Percentiles rank a stretch among this genome's conserved stretches.
Conservation (phyloP, 2,329 filamentous ascomycete genomes). For the Penicillium occitanis region DNA sequence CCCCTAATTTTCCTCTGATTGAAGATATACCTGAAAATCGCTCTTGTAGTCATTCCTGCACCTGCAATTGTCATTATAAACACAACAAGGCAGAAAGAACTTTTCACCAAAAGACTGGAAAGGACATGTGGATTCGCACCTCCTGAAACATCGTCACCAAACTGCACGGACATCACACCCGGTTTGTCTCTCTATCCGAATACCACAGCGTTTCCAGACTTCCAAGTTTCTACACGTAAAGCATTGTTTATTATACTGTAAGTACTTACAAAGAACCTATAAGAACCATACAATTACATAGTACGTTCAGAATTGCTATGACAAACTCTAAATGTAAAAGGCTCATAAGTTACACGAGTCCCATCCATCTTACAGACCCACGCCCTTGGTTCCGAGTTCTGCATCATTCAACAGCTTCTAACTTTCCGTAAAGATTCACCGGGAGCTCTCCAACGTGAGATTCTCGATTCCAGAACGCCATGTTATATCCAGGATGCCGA, state of each 20-base stretch:
- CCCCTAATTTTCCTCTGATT: background rate
- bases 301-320: background rate
- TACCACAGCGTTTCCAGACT: background rate
- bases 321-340: background rate
- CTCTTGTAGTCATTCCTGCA: background rate
- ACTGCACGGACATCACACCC: background rate
- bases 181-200: background rate
- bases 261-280: background rate
- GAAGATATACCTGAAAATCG: background rate
- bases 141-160: background rate
- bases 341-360: background rate
- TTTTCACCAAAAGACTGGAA: background rate
- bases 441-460: slow-evolving; percentile 1
- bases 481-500: slow-evolving; percentile 20
- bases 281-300: background rate
- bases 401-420: background rate
- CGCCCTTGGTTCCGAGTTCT: slow-evolving; percentile 1
- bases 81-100: too few relatives aligned
- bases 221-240: background rate
- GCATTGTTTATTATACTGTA: background rate
- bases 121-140: background rate
- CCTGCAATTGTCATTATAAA: background rate
- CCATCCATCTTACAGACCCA: background rate
- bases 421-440: slow-evolving; percentile 10
- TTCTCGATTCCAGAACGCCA: slow-evolving; percentile 17